phyloP scores from a whole-genome alignment of 1,139 yeast species.

The Taphrina confusa region DNA sequence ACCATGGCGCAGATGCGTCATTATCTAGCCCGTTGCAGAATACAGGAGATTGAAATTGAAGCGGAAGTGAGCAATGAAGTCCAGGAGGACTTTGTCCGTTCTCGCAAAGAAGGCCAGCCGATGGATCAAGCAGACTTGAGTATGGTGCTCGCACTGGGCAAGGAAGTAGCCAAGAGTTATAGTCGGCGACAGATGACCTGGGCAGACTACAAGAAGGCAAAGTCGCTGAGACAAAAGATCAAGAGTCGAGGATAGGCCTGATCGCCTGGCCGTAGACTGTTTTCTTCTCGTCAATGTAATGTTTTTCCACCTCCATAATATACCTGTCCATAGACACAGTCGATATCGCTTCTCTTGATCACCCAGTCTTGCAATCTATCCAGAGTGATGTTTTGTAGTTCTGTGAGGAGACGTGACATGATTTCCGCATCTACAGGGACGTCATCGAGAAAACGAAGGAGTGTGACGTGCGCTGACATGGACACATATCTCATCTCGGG shows the following conservation, averaged over 20 bases:
- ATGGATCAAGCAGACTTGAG: constrained; percentile 34
- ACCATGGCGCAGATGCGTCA: constrained; percentile 3
- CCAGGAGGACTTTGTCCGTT: constrained; percentile 36
- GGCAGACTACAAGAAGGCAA: constrained; percentile 22
- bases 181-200: constrained; percentile 34
- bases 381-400: neutral
- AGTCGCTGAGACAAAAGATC: neutral
- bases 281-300: neutral
- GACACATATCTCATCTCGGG: constrained; percentile 10
- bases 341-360: neutral
- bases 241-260: neutral
- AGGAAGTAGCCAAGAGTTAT: constrained; percentile 29
- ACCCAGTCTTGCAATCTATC: neutral
- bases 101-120: constrained; percentile 33
- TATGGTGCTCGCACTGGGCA: constrained; percentile 30
- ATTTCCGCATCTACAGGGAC: neutral
- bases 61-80: constrained; percentile 33
- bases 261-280: no score
- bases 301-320: constrained; percentile 6
- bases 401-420: neutral
- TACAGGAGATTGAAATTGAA: constrained; percentile 28
- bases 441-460: neutral
- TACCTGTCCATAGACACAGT: constrained; percentile 18
- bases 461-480: constrained; percentile 17
- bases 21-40: constrained; percentile 22